Base-by-base conservation (phyloP, 331 rosid species). In the Ulmus americana region DNA sequence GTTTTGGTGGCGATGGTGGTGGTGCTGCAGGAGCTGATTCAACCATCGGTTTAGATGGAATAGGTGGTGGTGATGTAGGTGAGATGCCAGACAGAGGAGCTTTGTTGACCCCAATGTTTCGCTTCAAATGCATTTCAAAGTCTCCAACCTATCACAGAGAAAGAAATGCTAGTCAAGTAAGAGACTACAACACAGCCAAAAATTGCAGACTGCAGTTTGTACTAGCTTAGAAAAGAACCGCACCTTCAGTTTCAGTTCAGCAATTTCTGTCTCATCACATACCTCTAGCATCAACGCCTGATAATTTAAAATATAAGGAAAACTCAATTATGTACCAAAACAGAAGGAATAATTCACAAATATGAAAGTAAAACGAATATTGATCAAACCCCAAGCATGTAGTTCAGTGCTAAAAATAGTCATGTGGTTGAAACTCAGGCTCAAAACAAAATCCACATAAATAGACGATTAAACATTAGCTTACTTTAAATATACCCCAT, bases 231-330 rank as follows among this genome's bases (percentile, higher is more conserved):
- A 11, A 11, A 54, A 55, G 82, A 86, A 76, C 22, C 59, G 81
- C 72, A 90, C 99, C 95, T 94, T 94, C 67, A 94, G 76, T 81
- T 94, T 87, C 75, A 94, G 95, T 82, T 94, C 98, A 76, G 98
- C 95, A 45, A 94, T 70, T 61, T 94, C 85, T 70, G 97, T 89
- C 81, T 94, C 98, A 10, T 89, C 98, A 74, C 98, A 94, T 58
- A 94, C 97, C 78, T 94, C 95, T 75, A 86, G 85, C 75, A 94
- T 67, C 80, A 94, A 75, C 47, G 88, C 98, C 98, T 94, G 83
- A 72, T 58, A 70, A 80, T 64, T 70, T 14, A 15, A 61, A 70
- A 63, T 43, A 46, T 46, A 45, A 39, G 48, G 28, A 49, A 69
- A 77, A 75, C 61, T 43, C 65, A 74, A 53, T 67, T 45, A 40